A percentile compares a stretch with the other conserved stretches of the same genome.
phyloP scores from a whole-genome alignment of 495 filamentous ascomycete genomes.

The Penicillium coprophilum region DNA sequence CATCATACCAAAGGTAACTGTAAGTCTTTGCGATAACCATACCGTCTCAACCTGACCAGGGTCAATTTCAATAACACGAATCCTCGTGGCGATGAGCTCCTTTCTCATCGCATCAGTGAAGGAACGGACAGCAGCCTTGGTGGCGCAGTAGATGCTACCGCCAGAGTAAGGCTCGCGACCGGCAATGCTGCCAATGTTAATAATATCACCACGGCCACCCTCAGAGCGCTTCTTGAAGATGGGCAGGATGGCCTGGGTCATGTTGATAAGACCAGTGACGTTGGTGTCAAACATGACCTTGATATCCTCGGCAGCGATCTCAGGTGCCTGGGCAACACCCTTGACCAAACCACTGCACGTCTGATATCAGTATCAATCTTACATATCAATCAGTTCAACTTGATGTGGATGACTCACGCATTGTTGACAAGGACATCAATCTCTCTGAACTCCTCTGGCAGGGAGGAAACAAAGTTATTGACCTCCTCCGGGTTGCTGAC shows the following conservation, averaged over 20 bases:
- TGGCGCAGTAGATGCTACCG: slow-evolving; percentile 94
- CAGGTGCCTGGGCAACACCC: slow-evolving; percentile 81
- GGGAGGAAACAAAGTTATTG: slow-evolving; percentile 63
- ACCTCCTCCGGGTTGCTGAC: slow-evolving; percentile 80
- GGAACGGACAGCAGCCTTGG: slow-evolving; percentile 85
- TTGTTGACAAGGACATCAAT: slow-evolving; percentile 96
- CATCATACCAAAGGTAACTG: neutral
- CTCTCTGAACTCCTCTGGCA: slow-evolving; percentile 82
- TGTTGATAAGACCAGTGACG: slow-evolving; percentile 90
- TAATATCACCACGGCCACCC: slow-evolving; percentile 86
- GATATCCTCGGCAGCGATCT: slow-evolving; percentile 81
- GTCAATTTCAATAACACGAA: slow-evolving; percentile 89
- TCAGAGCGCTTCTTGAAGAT: slow-evolving; percentile 78
- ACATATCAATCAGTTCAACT: neutral
- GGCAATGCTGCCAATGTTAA: slow-evolving; percentile 95
- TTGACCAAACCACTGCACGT: slow-evolving; percentile 74
- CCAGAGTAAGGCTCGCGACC: slow-evolving; percentile 88
- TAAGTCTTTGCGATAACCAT: slow-evolving; percentile 2
- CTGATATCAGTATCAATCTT: slow-evolving; percentile 9
- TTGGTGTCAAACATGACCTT: slow-evolving; percentile 88
- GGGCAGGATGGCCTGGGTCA: slow-evolving; percentile 89
- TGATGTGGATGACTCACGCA: slow-evolving; percentile 61
- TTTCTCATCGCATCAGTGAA: slow-evolving; percentile 89
- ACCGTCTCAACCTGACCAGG: slow-evolving; percentile 97
- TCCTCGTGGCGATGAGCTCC: slow-evolving; percentile 83